A percentile compares a stretch with the other conserved stretches of the same genome.
phyloP scores from a whole-genome alignment of 2,329 filamentous ascomycete genomes.

The Cytospora mali region DNA sequence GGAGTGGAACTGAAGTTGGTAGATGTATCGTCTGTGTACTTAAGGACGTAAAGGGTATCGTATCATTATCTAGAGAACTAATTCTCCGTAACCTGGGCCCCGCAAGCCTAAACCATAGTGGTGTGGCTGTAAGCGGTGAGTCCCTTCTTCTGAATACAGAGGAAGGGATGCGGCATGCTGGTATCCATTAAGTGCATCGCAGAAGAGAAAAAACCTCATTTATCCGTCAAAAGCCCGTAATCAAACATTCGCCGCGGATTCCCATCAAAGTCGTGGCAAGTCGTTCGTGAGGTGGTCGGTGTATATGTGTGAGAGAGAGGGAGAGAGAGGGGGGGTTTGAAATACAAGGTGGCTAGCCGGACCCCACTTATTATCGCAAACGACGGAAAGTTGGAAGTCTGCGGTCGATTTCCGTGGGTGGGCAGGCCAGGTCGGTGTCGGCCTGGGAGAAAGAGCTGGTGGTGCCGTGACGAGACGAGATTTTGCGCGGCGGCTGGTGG shows the following conservation, averaged over 20 bases:
- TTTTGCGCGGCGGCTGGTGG: not conserved
- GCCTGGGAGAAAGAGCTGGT: not conserved
- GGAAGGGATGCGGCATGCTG: slow-evolving; percentile 20
- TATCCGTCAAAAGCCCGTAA: not conserved
- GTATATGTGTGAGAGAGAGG: not conserved
- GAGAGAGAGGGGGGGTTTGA: not conserved
- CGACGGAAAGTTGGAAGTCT: not conserved
- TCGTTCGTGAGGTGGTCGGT: not conserved
- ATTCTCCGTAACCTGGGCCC: slow-evolving; percentile 20
- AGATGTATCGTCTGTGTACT: slow-evolving; percentile 10
- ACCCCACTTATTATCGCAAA: not conserved
- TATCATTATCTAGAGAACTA: slow-evolving; percentile 26
- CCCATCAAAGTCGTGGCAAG: slow-evolving; percentile 3
- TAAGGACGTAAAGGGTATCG: slow-evolving; percentile 27
- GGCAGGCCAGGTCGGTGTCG: not conserved
- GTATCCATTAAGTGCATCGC: slow-evolving; percentile 17
- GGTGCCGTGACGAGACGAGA: not conserved
- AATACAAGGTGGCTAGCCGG: not conserved
- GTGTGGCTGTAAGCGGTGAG: slow-evolving; percentile 1
- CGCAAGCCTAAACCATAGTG: slow-evolving; percentile 8
- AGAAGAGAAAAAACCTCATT: not conserved
- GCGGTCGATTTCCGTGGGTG: not conserved
- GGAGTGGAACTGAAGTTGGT: not conserved
- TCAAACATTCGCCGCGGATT: not conserved
- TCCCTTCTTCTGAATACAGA: not conserved